A percentile compares a stretch with the other conserved stretches of the same genome.
These are phyloP conservation scores for Centrapalus pauciflorus DNA, from an alignment of 129 eudicot genomes.

Conservation along the genomic window DNA sequence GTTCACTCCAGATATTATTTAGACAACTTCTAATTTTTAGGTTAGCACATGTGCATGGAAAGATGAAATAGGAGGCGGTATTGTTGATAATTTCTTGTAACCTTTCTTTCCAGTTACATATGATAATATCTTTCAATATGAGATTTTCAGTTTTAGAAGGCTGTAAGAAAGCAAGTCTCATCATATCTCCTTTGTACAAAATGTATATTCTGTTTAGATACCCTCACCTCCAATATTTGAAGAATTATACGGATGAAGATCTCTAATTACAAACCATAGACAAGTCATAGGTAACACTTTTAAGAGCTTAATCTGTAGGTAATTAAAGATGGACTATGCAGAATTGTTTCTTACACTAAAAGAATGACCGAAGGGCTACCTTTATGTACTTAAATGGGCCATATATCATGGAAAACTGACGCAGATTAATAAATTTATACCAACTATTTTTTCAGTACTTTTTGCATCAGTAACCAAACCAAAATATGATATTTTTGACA, in stretches of 20 bases:
- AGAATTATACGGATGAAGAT: not conserved
- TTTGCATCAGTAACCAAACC: not conserved
- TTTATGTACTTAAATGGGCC: not conserved
- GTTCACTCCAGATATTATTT: not conserved
- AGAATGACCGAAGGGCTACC: not conserved
- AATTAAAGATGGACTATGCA: not conserved
- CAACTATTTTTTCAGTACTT: not conserved
- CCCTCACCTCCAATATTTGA: not conserved
- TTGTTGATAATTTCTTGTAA: not conserved
- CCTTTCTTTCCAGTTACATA: not conserved
- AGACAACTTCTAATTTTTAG: not conserved
- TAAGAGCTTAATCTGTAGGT: not conserved
- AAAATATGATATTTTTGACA: not conserved
- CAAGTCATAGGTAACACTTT: conserved; percentile 1
- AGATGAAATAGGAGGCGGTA: not conserved
- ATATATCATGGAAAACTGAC: not conserved
- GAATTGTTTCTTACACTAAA: not conserved
- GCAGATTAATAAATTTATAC: conserved; percentile 6
- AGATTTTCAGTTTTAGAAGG: not conserved
- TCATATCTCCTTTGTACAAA: not conserved
- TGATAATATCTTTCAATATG: not conserved
- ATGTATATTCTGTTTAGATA: not conserved
- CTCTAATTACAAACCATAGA: not conserved
- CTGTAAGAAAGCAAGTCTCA: conserved; percentile 5
- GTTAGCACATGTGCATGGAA: not conserved